These are phyloP conservation scores for Yamadazyma sp. DNA, from an alignment of 1,139 yeast species.

Conservation along the genomic window DNA sequence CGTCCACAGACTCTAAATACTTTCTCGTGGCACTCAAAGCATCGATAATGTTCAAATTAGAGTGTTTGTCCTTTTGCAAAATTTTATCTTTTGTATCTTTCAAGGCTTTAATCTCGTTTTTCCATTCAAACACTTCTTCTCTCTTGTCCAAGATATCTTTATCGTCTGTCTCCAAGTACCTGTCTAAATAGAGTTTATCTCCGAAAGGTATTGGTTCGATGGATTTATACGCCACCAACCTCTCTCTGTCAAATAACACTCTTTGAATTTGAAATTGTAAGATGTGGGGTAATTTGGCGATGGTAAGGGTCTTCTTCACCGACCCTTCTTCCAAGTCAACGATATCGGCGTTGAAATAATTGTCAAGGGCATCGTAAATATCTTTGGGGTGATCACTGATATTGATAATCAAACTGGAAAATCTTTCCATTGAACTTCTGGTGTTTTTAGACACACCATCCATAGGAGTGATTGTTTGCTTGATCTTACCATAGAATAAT, in stretches of 20 bases:
- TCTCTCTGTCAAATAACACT: constrained; percentile 80
- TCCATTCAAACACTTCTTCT: constrained; percentile 65
- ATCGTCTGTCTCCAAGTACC: constrained; percentile 78
- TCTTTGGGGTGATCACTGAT: constrained; percentile 86
- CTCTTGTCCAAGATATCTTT: constrained; percentile 52
- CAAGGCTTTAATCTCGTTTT: constrained; percentile 48
- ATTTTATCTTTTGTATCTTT: constrained; percentile 43
- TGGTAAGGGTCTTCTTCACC: constrained; percentile 71
- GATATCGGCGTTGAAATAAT: constrained; percentile 75
- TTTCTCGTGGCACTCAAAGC: constrained; percentile 52
- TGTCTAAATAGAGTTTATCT: constrained; percentile 77
- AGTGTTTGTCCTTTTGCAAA: constrained; percentile 42
- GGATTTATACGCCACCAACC: constrained; percentile 76
- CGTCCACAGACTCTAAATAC: constrained; percentile 44
- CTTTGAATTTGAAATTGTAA: constrained; percentile 92
- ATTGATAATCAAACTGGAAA: constrained; percentile 77
- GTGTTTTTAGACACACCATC: constrained; percentile 48
- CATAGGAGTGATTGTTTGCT: constrained; percentile 43
- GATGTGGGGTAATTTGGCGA: constrained; percentile 72
- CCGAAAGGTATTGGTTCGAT: constrained; percentile 79
- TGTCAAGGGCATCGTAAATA: constrained; percentile 87
- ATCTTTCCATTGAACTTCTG: constrained; percentile 73
- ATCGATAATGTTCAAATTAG: constrained; percentile 51
- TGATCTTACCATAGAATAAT: constrained; percentile 71
- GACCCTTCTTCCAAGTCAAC: constrained; percentile 70